Evolutionary conservation across 2,329 filamentous ascomycete species (phyloP), one percentile per base, ranked within the genome.

Genomic region (Ploettnerulaceae sp.): DNA sequence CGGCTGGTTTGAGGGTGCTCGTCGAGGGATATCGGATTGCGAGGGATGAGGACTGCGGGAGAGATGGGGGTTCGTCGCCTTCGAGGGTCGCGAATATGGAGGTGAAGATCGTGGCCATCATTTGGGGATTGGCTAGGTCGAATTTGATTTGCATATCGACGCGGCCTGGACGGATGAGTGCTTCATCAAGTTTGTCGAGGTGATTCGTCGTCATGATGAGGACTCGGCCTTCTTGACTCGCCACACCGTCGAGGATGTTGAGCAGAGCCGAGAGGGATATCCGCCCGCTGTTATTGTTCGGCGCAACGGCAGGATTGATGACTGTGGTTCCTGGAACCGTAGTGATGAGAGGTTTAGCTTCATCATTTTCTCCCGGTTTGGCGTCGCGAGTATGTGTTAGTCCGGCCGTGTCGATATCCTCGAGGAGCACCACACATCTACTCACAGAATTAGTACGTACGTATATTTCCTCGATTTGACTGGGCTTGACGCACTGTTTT

Each of bases 331-430:
- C 45, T 2, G 54, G 47, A 4, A 47, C 14, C 3, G 32, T 25
- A 12, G 40, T 48, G 2, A 47, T 26, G 71, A 29, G 53, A 43
- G 41, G 40, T 20, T 54, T 51, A 3, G 45, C 25, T 22, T 54
- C 31, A 7, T 51, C 52, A 8, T 26, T 8, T 8, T 48, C 32
- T 31, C 22, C 29, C 51, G 45, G 18, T 53, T 55, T 18, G 50
- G 59, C 44, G 47, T 61, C 47, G 45, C 56, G 50, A 35, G 58
- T 54, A 54, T 83, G 76, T 0, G 81, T 83, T 32, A 88, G 70
- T 4, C 84, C 84, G 2, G 83, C 84, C 1, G 76, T 82, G 61
- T 89, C 85, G 45, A 89, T 84, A 54, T 89, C 85, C 61, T 89
- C 85, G 3, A 89, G 75, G 1, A 89, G 73, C 1, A 89, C 81